Base-by-base conservation (phyloP, 2,329 filamentous ascomycete species). In the Venturia effusa region DNA sequence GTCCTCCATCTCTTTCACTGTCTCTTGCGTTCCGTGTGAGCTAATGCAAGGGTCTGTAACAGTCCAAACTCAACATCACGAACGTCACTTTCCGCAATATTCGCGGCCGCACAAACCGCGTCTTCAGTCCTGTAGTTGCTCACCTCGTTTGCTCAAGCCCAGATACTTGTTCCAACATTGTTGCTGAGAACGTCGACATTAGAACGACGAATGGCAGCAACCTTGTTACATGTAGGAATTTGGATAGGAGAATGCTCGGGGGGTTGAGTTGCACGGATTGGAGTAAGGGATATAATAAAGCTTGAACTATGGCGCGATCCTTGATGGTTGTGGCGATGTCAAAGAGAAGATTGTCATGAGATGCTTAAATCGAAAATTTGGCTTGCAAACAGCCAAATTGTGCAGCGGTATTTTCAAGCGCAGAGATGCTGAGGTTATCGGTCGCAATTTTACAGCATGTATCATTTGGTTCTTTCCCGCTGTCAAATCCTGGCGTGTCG, bases 41-140 rank as follows among this genome's bases (percentile, higher is more conserved):
- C 45, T 51, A 51, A 51, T 22, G 4, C 45, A 27, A 4, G 4
- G 10, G 10, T 27, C 10, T 17, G 3, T 24, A 7, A 7, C 75
- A 83, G 27, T 85, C 83, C 71, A 76, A 79, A 32, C 69, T 80
- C 69, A 81, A 74, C 67, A 83, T 83, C 30, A 80, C 79, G 37
- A 74, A 71, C n/a, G 67, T 83, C 65, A 79, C 75, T 8, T 81
- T 83, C 15, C 41, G 34, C 19, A 59, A 59, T 11, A 59, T 59
- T 15, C 55, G 32, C 19, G 45, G 45, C 45, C 45, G 45, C 22
- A 51, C 45, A 13, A 51, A 51, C 10, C 45, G 45, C 2, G 45
- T 51, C 45, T 51, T 51, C 45, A 51, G 45, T 51, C 45, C 45
- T 22, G 27, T 51, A 15, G 45, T 51, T 22, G 45, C 45, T 13